These are phyloP conservation scores for Penicillium ochrochloron DNA, from an alignment of 495 filamentous ascomycete species.

Conservation along the genomic window DNA sequence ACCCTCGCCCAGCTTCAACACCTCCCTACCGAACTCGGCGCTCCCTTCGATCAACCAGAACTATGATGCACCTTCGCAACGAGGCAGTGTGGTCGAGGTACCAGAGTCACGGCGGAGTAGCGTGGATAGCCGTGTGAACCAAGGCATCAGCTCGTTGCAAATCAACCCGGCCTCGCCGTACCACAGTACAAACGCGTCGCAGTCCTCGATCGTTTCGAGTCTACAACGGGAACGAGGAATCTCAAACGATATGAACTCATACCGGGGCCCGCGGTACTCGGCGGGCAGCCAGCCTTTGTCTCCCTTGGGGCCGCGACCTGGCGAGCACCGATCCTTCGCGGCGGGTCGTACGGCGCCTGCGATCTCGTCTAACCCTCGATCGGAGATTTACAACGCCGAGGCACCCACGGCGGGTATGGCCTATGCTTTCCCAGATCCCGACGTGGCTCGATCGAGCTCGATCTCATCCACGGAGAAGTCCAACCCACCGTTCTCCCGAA, in stretches of 20 bases:
- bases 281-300: constrained; percentile 50
- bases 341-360: constrained; percentile 69
- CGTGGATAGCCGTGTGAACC: constrained; percentile 76
- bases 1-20: constrained; percentile 49
- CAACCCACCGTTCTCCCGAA: constrained; percentile 58
- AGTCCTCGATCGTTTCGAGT: constrained; percentile 71
- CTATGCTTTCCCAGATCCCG: constrained; percentile 82
- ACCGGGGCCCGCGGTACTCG: constrained; percentile 58
- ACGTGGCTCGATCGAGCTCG: constrained; percentile 58
- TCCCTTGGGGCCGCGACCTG: constrained; percentile 50
- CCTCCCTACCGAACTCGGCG: constrained; percentile 44
- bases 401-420: constrained; percentile 82
- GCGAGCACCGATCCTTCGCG: constrained; percentile 58
- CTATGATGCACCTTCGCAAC: constrained; percentile 51
- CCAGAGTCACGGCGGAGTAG: constrained; percentile 72
- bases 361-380: constrained; percentile 77
- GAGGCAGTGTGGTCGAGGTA: constrained; percentile 51
- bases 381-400: constrained; percentile 77
- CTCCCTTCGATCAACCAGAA: constrained; percentile 58
- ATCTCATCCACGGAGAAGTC: constrained; percentile 60
- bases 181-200: constrained; percentile 75
- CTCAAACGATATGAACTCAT: constrained; percentile 55
- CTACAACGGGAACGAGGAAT: constrained; percentile 62
- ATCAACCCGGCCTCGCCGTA: constrained; percentile 71
- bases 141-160: constrained; percentile 69